Base-by-base conservation (phyloP, 495 filamentous ascomycete species). In the Penicillium pulvis region DNA sequence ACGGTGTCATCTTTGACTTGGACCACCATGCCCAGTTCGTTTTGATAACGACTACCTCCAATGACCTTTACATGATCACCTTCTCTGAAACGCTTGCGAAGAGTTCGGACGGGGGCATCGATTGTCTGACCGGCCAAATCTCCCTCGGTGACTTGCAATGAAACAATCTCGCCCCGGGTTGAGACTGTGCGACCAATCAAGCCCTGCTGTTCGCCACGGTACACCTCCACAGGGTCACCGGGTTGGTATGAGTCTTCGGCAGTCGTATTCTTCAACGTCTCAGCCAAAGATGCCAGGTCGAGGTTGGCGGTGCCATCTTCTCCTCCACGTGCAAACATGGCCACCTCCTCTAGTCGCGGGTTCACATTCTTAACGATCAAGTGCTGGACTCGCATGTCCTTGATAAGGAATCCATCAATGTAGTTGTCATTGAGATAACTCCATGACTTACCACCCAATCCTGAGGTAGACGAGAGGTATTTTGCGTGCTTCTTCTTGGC, bases 41-140 rank as follows among this genome's bases (percentile, higher is more conserved):
- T 94, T 54, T 87, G 83, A 70, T 89, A 98, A 53, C 91, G 87
- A 72, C 93, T 97, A 33, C 92, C 93, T 43, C 94, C 93, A 66
- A 97, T 96, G 59, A 98, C 93, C 74, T 97, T 98, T 78, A 98
- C 95, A 69, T 99, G 95, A 68, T 99, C 94, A 78, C 95, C 95
- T 57, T 90, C 85, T 56, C 80, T 85, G 83, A 99, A 99, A 33
- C 87, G 83, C 74, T 99, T 99, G 57, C 95, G 90, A 2, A 99
- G 85, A 41, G 90, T 89, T 71, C 93, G 96, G 46, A 93, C 87
- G 14, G 95, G 93, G 10, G 95, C 92, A 63, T 98, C 94, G 44
- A 98, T 93, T 12, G 76, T 86, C 66, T 95, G 90, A 16, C 95
- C 95, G 43, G 75, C 79, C 26, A 97, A 79, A 17, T 87, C 87